These are phyloP conservation scores for Cenchrus purpureus DNA, from an alignment of 176 grass and related monocot species.

Conservation along the genomic window DNA sequence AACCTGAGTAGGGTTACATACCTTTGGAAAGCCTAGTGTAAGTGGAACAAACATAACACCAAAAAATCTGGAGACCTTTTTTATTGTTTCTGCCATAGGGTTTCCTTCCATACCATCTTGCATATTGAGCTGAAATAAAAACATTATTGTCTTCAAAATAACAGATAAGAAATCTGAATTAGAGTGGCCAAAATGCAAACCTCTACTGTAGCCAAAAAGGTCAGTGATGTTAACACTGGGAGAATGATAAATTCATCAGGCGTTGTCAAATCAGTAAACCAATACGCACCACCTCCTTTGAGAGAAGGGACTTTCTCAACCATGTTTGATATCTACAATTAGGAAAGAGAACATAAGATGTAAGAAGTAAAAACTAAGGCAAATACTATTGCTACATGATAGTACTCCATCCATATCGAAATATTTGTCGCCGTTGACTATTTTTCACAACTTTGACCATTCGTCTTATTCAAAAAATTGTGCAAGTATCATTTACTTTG, in stretches of 20 bases:
- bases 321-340: slow-evolving; percentile 90
- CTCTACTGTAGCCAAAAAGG: slow-evolving; percentile 83
- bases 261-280: slow-evolving; percentile 99
- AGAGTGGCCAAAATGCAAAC: slow-evolving; percentile 39
- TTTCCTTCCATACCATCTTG: slow-evolving; percentile 98
- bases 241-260: slow-evolving; percentile 70
- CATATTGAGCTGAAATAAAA: slow-evolving; percentile 76
- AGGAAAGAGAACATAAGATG: slow-evolving; percentile 17
- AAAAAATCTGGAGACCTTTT: slow-evolving; percentile 73
- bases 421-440: too few relatives aligned
- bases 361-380: slow-evolving; percentile 20
- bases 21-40: slow-evolving; percentile 83
- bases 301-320: slow-evolving; percentile 94
- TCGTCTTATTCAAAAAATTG: too few relatives aligned
- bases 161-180: neutral
- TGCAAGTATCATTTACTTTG: too few relatives aligned
- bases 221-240: slow-evolving; percentile 74
- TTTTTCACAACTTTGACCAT: too few relatives aligned
- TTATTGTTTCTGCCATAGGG: slow-evolving; percentile 70
- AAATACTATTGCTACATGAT: slow-evolving; percentile 13
- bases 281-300: slow-evolving; percentile 87
- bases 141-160: slow-evolving; percentile 14
- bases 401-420: too few relatives aligned
- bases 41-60: slow-evolving; percentile 74
- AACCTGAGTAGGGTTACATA: slow-evolving; percentile 39